phyloP scores from a whole-genome alignment of 106 monocot species.

The Apostasia shenzhenica region DNA sequence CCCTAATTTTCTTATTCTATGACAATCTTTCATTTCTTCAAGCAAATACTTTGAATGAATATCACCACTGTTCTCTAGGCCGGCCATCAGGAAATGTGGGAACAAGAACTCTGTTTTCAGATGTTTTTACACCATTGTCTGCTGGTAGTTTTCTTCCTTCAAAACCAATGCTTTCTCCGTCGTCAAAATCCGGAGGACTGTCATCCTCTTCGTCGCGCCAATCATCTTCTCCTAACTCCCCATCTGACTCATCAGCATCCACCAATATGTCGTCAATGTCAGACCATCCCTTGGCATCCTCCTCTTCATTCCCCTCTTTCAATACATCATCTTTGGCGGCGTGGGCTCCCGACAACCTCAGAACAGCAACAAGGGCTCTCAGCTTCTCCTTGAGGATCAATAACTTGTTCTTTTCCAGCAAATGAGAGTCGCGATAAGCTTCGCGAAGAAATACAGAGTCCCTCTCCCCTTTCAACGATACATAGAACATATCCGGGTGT shows the following conservation, averaged over 20 bases:
- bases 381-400: constrained; percentile 85
- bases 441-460: constrained; percentile 96
- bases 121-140: constrained; percentile 8
- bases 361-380: constrained; percentile 70
- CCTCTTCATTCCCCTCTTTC: constrained; percentile 20
- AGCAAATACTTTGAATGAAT: not conserved
- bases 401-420: constrained; percentile 79
- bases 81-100: constrained; percentile 74
- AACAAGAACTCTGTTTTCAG: constrained; percentile 28
- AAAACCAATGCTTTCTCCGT: constrained; percentile 26
- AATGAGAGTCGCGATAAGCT: constrained; percentile 77
- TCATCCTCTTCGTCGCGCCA: constrained; percentile 72
- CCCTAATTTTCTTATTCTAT: no score
- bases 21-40: not conserved
- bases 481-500: constrained; percentile 96
- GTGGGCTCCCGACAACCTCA: constrained; percentile 29
- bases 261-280: constrained; percentile 44
- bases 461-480: constrained; percentile 91
- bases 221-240: constrained; percentile 43
- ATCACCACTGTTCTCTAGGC: constrained; percentile 71
- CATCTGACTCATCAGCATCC: constrained; percentile 31
- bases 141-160: constrained; percentile 13
- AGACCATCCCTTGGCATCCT: constrained; percentile 40
- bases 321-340: constrained; percentile 1
- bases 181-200: constrained; percentile 52